Evolutionary conservation across 139 green algal species (phyloP).

Genomic region (Nannochloris sp.): DNA sequence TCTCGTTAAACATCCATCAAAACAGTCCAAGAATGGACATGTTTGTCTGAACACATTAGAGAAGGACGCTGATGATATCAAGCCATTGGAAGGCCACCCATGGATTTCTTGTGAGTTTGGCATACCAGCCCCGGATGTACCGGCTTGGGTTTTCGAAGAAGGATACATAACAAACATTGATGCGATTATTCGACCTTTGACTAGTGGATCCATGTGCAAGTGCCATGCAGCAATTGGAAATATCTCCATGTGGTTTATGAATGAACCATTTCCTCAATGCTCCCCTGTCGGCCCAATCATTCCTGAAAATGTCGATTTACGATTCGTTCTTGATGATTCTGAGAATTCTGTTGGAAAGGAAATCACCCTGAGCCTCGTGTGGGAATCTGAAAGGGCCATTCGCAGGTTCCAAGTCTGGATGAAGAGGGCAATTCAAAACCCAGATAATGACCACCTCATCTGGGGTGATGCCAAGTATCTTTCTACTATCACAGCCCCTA

Average conservation of each 20-base stretch:
- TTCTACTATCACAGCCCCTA: too few relatives aligned
- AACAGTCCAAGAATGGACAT: not conserved
- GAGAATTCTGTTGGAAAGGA: not conserved
- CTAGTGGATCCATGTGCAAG: not conserved
- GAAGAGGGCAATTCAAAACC: too few relatives aligned
- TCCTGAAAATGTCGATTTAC: not conserved
- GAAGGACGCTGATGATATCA: not conserved
- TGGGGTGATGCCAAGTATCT: too few relatives aligned
- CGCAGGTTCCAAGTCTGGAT: too few relatives aligned
- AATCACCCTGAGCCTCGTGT: not conserved
- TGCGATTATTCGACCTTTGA: not conserved
- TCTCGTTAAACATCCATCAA: not conserved
- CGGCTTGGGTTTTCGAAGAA: not conserved
- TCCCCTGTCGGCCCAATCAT: not conserved
- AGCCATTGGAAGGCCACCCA: not conserved
- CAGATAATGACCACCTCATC: too few relatives aligned
- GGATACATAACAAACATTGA: constrained; percentile 1
- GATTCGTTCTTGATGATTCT: not conserved
- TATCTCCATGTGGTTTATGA: not conserved
- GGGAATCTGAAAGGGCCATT: not conserved
- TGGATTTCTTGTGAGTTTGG: not conserved
- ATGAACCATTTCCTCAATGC: not conserved
- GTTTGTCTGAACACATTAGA: too few relatives aligned
- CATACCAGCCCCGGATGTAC: not conserved
- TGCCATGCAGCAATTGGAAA: constrained; percentile 1